These are phyloP conservation scores for Paspalum notatum DNA, from an alignment of 176 grass and related monocot genomes.

Conservation along the genomic window DNA sequence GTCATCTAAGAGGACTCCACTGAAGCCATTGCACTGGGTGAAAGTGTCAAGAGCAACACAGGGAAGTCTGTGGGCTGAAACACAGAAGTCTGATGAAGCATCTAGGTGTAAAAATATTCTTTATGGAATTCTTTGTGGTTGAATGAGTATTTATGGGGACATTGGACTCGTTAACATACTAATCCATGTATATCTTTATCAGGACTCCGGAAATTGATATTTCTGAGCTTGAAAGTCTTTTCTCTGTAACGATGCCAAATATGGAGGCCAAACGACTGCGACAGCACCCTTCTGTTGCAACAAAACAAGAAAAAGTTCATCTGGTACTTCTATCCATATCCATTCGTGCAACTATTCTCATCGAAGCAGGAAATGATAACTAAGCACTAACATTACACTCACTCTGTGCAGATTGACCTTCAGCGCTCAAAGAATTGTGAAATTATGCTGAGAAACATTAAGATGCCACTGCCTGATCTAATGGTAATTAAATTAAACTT, in stretches of 20 bases:
- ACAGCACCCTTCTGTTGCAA: conserved; percentile 48
- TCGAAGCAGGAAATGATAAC: not conserved
- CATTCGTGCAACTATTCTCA: conserved; percentile 26
- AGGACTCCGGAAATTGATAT: conserved; percentile 92
- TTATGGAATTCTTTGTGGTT: conserved; percentile 35
- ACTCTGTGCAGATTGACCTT: conserved; percentile 81
- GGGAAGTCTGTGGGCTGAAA: conserved; percentile 96
- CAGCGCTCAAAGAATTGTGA: conserved; percentile 92
- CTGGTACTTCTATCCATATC: conserved; percentile 52
- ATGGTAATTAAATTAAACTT: conserved; percentile 58
- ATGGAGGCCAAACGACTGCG: conserved; percentile 56
- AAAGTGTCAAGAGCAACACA: conserved; percentile 88
- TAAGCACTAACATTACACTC: conserved; percentile 27
- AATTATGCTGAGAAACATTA: conserved; percentile 95
- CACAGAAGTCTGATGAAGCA: conserved; percentile 68
- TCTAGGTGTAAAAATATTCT: conserved; percentile 46
- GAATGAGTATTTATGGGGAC: not conserved
- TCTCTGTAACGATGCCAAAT: conserved; percentile 70
- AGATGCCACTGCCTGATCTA: conserved; percentile 86
- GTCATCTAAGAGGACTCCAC: conserved; percentile 67
- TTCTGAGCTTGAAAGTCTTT: conserved; percentile 90
- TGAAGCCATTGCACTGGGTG: conserved; percentile 93
- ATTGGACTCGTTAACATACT: conserved; percentile 26
- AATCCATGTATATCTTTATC: conserved; percentile 34
- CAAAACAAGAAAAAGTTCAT: conserved; percentile 79